A percentile compares a stretch with the other conserved stretches of the same genome.
Evolutionary conservation across 139 green algal genomes (phyloP).

Genomic region (Limnomonas spitsbergensis): DNA sequence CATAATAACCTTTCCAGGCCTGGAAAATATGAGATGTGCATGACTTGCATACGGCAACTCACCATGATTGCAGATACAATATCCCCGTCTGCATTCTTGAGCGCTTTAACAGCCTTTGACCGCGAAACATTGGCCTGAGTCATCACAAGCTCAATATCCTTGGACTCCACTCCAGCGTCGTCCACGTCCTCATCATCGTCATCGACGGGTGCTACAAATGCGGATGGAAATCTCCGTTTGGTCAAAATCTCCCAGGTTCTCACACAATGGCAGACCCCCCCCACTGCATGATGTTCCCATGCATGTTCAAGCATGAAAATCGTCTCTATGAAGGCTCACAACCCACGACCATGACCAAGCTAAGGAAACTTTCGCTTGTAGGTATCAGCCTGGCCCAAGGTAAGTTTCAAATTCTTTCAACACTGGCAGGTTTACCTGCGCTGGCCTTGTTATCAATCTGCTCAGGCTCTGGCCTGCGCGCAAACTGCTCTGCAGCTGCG

Average conservation of each 20-base stretch:
- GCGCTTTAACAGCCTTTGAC: constrained; percentile 86
- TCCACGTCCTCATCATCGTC: constrained; percentile 93
- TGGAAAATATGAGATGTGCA: too few relatives aligned
- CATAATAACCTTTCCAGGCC: too few relatives aligned
- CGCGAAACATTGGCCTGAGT: constrained; percentile 83
- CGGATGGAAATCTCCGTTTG: too few relatives aligned
- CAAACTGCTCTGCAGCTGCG: constrained; percentile 85
- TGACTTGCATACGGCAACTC: neutral
- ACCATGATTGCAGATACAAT: constrained; percentile 98
- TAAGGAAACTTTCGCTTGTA: too few relatives aligned
- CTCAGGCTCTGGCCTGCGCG: constrained; percentile 35
- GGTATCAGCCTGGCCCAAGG: too few relatives aligned
- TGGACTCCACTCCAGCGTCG: constrained; percentile 90
- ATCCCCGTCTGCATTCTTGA: constrained; percentile 88
- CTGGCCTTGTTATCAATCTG: constrained; percentile 16
- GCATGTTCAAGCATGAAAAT: neutral
- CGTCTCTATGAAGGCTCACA: neutral
- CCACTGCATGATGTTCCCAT: neutral
- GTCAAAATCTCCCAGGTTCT: too few relatives aligned
- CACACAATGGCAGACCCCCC: too few relatives aligned
- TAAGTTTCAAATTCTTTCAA: too few relatives aligned
- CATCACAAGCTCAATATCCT: constrained; percentile 99
- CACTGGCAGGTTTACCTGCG: too few relatives aligned
- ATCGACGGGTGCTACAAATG: constrained; percentile 22
- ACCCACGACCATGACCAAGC: too few relatives aligned